A percentile compares a stretch with the other conserved stretches of the same genome.
phyloP scores from a whole-genome alignment of 1,284 basidiomycete genomes.

The Boletus hoseneyae region DNA sequence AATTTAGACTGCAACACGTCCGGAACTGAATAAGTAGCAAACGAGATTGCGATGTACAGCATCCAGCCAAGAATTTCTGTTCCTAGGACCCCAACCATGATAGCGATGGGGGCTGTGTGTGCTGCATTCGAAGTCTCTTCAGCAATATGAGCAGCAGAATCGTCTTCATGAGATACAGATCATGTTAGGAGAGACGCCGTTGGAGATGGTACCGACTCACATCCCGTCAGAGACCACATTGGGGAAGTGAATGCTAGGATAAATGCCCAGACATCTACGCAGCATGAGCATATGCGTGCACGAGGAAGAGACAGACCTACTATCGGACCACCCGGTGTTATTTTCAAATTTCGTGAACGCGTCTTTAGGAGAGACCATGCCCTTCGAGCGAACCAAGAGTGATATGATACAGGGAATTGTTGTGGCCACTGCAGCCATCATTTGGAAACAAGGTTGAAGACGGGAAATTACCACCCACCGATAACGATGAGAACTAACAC shows the following conservation, averaged over 20 bases:
- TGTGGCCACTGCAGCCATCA: constrained; percentile 43
- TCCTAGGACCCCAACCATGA: constrained; percentile 57
- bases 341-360: constrained; percentile 68
- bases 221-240: constrained; percentile 26
- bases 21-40: constrained; percentile 51
- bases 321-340: constrained; percentile 61
- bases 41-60: constrained; percentile 57
- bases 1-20: constrained; percentile 45
- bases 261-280: constrained; percentile 38
- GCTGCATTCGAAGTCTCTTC: constrained; percentile 68
- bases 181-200: not conserved
- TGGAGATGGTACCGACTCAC: constrained; percentile 7
- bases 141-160: constrained; percentile 69
- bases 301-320: constrained; percentile 32
- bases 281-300: not conserved
- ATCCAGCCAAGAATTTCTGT: constrained; percentile 62
- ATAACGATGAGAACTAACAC: constrained; percentile 59
- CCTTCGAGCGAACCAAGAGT: constrained; percentile 49
- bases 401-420: constrained; percentile 52
- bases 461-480: constrained; percentile 40
- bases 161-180: constrained; percentile 26
- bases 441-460: not conserved
- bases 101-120: constrained; percentile 68
- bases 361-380: constrained; percentile 53
- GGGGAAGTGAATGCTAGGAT: constrained; percentile 24